Conservation (phyloP, 2,329 filamentous ascomycete species). For the Ampelomyces quisqualis region DNA sequence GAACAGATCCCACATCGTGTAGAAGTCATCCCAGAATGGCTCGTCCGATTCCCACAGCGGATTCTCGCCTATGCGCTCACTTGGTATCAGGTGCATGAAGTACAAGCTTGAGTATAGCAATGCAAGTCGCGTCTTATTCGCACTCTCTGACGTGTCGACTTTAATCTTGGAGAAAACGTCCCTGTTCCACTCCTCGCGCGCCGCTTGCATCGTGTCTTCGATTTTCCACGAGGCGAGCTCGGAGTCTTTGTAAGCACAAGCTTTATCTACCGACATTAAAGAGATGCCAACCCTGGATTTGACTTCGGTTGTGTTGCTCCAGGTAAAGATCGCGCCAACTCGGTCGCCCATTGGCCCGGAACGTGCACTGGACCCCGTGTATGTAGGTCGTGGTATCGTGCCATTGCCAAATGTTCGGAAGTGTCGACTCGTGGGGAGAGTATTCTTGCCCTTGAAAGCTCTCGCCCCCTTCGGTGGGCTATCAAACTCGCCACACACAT, state of each 20-base stretch:
- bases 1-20: slow-evolving; percentile 73
- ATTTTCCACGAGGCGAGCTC: slow-evolving; percentile 50
- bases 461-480: slow-evolving; percentile 20
- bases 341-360: slow-evolving; percentile 45
- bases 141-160: slow-evolving; percentile 28
- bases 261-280: slow-evolving; percentile 48
- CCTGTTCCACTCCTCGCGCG: slow-evolving; percentile 51
- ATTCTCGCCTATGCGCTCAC: slow-evolving; percentile 59
- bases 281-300: slow-evolving; percentile 56
- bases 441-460: slow-evolving; percentile 41
- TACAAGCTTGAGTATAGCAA: slow-evolving; percentile 40
- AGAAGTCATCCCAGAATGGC: slow-evolving; percentile 69
- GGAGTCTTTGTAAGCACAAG: slow-evolving; percentile 51
- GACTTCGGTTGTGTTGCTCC: slow-evolving; percentile 44
- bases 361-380: slow-evolving; percentile 25
- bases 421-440: slow-evolving; percentile 39
- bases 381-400: slow-evolving; percentile 34
- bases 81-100: slow-evolving; percentile 43
- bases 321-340: slow-evolving; percentile 55
- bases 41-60: slow-evolving; percentile 66
- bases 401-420: slow-evolving; percentile 36
- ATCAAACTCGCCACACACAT: slow-evolving; percentile 42
- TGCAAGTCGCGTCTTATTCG: slow-evolving; percentile 36
- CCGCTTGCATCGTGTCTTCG: slow-evolving; percentile 43
- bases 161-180: slow-evolving; percentile 61